A percentile compares a stretch with the other conserved stretches of the same genome.
These are phyloP conservation scores for Penicillium polonicum DNA, from an alignment of 2,329 filamentous ascomycete species.

Conservation along the genomic window DNA sequence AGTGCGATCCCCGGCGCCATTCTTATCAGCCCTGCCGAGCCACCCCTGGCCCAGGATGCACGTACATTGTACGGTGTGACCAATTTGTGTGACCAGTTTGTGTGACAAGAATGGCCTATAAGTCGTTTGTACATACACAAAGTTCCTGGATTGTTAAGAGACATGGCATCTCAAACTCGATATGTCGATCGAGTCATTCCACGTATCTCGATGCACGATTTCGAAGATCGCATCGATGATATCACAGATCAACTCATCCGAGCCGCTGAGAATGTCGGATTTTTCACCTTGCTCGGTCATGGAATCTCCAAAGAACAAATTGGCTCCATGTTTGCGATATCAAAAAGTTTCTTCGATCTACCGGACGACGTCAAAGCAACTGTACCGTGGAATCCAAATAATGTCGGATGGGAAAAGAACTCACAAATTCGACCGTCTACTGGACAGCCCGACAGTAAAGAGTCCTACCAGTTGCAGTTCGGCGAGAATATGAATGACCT, in stretches of 20 bases:
- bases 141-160: not conserved
- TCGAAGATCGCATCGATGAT: conserved; percentile 52
- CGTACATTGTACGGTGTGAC: not conserved
- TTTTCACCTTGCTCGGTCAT: conserved; percentile 59
- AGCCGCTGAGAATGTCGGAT: conserved; percentile 60
- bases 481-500: conserved; percentile 53
- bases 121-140: not conserved
- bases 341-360: conserved; percentile 56
- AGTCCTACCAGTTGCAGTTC: conserved; percentile 64
- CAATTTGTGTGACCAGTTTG: not conserved
- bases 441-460: conserved; percentile 58
- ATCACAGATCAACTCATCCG: conserved; percentile 54
- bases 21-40: conserved; percentile 33
- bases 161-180: conserved; percentile 30
- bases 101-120: not conserved
- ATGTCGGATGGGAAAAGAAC: conserved; percentile 62
- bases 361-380: conserved; percentile 53
- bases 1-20: conserved; percentile 24
- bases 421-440: conserved; percentile 61
- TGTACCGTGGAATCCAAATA: conserved; percentile 56
- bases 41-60: conserved; percentile 3
- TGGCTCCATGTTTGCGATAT: conserved; percentile 52
- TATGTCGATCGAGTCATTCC: conserved; percentile 49
- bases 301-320: conserved; percentile 53
- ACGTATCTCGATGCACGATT: conserved; percentile 56